Conservation (phyloP, 164 flowering plant species). For the Berberis vulgaris region DNA sequence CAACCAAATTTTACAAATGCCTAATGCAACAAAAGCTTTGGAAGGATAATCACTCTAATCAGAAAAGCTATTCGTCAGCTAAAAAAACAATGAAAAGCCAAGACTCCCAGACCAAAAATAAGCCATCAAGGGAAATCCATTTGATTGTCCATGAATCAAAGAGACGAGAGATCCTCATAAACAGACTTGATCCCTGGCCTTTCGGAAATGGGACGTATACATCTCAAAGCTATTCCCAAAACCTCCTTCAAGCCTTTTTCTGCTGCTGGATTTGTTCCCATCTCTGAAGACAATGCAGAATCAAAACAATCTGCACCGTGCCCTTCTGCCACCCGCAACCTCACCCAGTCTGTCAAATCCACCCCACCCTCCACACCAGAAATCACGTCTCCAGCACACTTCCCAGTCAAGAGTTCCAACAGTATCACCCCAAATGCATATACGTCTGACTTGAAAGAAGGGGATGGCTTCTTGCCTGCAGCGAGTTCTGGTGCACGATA, state of each 20-base stretch:
- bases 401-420: constrained; percentile 78
- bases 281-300: constrained; percentile 29
- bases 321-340: constrained; percentile 69
- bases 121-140: too few species aligned
- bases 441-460: constrained; percentile 94
- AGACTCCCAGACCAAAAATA: too few species aligned
- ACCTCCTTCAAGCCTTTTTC: constrained; percentile 82
- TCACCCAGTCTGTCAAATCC: constrained; percentile 81
- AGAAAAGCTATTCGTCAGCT: too few species aligned
- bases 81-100: too few species aligned
- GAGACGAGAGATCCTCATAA: constrained; percentile 92
- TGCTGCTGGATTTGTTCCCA: constrained; percentile 34
- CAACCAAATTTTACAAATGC: too few species aligned
- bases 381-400: constrained; percentile 88
- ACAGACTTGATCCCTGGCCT: constrained; percentile 91
- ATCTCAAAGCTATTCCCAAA: constrained; percentile 71
- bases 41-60: too few species aligned
- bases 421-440: constrained; percentile 92
- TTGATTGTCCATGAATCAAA: constrained; percentile 22
- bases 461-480: constrained; percentile 73
- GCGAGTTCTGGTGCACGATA: constrained; percentile 93
- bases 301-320: constrained; percentile 72
- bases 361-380: constrained; percentile 73
- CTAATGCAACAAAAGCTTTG: too few species aligned
- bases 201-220: constrained; percentile 72